Evolutionary conservation across 129 eudicot genomes (phyloP).

Genomic region (Tagetes patula): DNA sequence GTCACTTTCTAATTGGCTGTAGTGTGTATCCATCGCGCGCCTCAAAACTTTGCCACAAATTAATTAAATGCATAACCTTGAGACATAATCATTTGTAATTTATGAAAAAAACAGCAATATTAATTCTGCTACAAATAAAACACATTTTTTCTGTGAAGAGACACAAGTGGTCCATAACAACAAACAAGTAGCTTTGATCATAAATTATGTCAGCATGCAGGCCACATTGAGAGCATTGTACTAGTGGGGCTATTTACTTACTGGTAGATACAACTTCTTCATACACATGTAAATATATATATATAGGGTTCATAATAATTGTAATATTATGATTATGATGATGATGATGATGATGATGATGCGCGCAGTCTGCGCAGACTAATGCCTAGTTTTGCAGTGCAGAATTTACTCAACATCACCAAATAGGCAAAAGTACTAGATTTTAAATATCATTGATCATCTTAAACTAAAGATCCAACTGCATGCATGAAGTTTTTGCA

Average conservation of each 20-base stretch:
- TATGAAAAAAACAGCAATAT: neutral
- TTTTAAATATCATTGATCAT: constrained; percentile 26
- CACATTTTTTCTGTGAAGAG: constrained; percentile 7
- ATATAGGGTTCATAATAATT: constrained; percentile 16
- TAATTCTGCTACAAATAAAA: constrained; percentile 9
- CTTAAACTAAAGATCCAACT: constrained; percentile 24
- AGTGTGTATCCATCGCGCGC: neutral
- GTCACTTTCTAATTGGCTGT: neutral
- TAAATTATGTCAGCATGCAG: constrained; percentile 32
- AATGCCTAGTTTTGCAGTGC: neutral
- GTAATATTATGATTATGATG: constrained; percentile 2
- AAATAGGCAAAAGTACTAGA: constrained; percentile 34
- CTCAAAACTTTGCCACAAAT: neutral
- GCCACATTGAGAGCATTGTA: constrained; percentile 33
- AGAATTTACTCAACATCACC: constrained; percentile 2
- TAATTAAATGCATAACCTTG: neutral
- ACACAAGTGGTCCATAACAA: constrained; percentile 33
- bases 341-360: constrained; percentile 16
- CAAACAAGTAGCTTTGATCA: constrained; percentile 40
- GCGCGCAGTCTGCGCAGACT: constrained; percentile 32
- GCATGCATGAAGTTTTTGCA: constrained; percentile 21
- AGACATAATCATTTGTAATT: neutral
- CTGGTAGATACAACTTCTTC: constrained; percentile 22
- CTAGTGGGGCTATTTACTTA: constrained; percentile 32
- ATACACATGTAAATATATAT: neutral